Percentiles rank a stretch among this genome's conserved stretches.
These are phyloP conservation scores for Kitagawia praeruptora DNA, from an alignment of 129 eudicot genomes.

Conservation along the genomic window DNA sequence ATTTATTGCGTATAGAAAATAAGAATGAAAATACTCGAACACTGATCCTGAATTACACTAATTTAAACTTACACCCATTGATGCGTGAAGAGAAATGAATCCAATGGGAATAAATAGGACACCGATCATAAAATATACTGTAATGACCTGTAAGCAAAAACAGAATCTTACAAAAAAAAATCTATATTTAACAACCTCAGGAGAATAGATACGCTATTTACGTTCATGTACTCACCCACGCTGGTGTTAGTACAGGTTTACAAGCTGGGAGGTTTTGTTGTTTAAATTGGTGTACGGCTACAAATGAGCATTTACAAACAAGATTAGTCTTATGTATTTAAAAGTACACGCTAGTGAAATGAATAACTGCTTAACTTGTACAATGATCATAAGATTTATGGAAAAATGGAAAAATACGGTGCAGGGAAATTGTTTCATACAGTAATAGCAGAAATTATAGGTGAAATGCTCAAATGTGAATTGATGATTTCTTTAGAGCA, in stretches of 20 bases:
- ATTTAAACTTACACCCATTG: conserved; percentile 43
- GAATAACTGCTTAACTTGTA: neutral
- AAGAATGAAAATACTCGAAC: neutral
- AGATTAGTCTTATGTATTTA: neutral
- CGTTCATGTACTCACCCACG: conserved; percentile 48
- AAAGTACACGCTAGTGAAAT: neutral
- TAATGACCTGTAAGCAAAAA: conserved; percentile 52
- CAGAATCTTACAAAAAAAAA: neutral
- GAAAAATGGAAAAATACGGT: neutral
- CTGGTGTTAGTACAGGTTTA: conserved; percentile 78
- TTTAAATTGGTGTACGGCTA: conserved; percentile 69
- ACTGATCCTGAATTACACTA: neutral
- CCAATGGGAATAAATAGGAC: conserved; percentile 68
- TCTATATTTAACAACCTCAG: neutral
- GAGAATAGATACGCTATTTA: neutral
- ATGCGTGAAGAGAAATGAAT: conserved; percentile 54
- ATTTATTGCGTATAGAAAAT: neutral
- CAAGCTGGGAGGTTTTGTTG: conserved; percentile 92
- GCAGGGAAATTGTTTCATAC: neutral
- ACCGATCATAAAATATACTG: conserved; percentile 52
- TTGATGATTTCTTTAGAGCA: neutral
- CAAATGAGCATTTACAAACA: conserved; percentile 9
- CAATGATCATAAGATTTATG: neutral
- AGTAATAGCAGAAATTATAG: neutral
- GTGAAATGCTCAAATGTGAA: neutral